phyloP scores from a whole-genome alignment of 148 eudicot genomes.

The Persicaria tinctoria region DNA sequence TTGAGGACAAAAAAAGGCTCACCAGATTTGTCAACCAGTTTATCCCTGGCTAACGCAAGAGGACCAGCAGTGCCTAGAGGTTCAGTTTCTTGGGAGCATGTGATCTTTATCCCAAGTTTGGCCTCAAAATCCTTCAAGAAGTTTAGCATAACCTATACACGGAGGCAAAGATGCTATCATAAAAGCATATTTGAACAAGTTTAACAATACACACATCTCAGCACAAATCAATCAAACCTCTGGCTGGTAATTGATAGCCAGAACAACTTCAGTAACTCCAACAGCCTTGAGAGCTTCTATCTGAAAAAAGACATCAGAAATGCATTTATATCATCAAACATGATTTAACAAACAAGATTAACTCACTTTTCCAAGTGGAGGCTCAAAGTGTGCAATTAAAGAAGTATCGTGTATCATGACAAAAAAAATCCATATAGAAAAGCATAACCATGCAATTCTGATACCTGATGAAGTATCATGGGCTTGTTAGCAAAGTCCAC shows the following conservation, averaged over 20 bases:
- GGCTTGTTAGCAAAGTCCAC: conserved; percentile 97
- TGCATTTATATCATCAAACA: neutral
- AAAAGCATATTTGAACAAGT: neutral
- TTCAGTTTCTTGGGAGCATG: conserved; percentile 90
- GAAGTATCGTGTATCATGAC: too few relatives aligned
- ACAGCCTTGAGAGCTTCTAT: conserved; percentile 93
- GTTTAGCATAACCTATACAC: conserved; percentile 76
- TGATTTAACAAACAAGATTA: too few relatives aligned
- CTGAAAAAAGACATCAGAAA: conserved; percentile 26
- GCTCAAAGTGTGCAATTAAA: neutral
- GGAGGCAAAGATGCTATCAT: conserved; percentile 2
- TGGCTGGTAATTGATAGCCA: conserved; percentile 97
- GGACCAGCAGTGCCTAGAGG: conserved; percentile 99
- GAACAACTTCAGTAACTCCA: conserved; percentile 92
- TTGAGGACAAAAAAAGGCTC: conserved; percentile 92
- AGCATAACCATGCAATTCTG: neutral
- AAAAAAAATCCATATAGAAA: neutral
- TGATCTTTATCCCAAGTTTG: conserved; percentile 82
- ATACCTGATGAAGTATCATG: conserved; percentile 95
- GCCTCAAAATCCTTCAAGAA: conserved; percentile 88
- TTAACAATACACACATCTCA: neutral
- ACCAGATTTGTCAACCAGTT: conserved; percentile 63
- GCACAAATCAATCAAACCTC: conserved; percentile 40
- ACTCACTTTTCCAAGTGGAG: neutral
- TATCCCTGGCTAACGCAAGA: conserved; percentile 86